A percentile compares a stretch with the other conserved stretches of the same genome.
phyloP scores from a whole-genome alignment of 2,329 filamentous ascomycete genomes.

The Geosmithia putterillii region DNA sequence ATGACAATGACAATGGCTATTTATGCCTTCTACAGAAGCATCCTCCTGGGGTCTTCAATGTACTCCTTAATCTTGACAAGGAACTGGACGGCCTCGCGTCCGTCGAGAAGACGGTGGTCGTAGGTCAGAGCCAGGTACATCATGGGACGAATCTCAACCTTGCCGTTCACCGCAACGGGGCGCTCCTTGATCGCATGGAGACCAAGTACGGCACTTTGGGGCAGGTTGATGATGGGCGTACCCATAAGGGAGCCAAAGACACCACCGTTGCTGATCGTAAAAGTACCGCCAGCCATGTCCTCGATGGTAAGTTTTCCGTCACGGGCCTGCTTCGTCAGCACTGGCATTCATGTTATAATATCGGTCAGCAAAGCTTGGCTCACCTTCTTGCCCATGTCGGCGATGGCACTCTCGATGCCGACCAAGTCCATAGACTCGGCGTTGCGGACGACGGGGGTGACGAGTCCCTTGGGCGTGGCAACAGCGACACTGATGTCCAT shows the following conservation, averaged over 20 bases:
- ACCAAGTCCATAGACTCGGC: constrained; percentile 81
- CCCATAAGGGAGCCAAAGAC: constrained; percentile 97
- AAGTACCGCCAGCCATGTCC: constrained; percentile 97
- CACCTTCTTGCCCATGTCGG: constrained; percentile 92
- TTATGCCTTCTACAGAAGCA: constrained; percentile 50
- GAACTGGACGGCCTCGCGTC: constrained; percentile 91
- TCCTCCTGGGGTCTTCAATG: constrained; percentile 87
- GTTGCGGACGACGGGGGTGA: constrained; percentile 93
- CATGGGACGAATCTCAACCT: constrained; percentile 95
- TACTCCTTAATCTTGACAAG: constrained; percentile 95
- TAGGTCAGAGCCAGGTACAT: constrained; percentile 99
- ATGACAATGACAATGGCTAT: neutral
- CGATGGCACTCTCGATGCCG: constrained; percentile 80
- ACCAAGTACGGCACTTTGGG: constrained; percentile 83
- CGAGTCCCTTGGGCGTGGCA: constrained; percentile 91
- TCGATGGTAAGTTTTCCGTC: constrained; percentile 96
- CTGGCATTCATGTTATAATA: neutral
- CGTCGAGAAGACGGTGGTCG: constrained; percentile 90
- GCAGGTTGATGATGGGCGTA: constrained; percentile 95
- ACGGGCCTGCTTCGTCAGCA: constrained; percentile 49
- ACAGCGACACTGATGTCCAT: constrained; percentile 97
- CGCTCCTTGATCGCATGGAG: constrained; percentile 96
- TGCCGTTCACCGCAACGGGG: constrained; percentile 79
- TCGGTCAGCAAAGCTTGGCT: constrained; percentile 8
- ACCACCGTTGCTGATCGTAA: constrained; percentile 94